These are phyloP conservation scores for Actinomortierella wolfii DNA, from an alignment of 371 early-diverging fungal genomes.

Conservation along the genomic window DNA sequence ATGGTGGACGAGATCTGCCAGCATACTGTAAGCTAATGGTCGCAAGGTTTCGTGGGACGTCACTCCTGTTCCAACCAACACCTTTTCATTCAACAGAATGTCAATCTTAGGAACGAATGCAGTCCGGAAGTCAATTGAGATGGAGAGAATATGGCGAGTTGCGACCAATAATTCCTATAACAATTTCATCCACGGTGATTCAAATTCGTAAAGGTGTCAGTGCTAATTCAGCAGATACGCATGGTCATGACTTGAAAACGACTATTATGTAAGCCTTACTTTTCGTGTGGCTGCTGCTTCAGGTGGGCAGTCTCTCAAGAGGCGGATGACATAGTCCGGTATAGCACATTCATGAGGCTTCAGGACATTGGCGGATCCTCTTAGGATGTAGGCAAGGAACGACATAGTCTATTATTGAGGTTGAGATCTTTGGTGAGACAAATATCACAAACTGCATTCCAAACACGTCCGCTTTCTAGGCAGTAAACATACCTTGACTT, in stretches of 20 bases:
- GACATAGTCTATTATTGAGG: constrained; percentile 78
- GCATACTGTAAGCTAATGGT: constrained; percentile 91
- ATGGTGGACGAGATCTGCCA: constrained; percentile 95
- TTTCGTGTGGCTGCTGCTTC: constrained; percentile 93
- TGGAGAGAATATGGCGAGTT: constrained; percentile 91
- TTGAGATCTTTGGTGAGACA: neutral
- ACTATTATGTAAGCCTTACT: constrained; percentile 39
- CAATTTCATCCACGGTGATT: neutral
- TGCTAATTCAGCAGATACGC: neutral
- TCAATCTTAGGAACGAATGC: constrained; percentile 91
- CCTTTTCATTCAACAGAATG: constrained; percentile 86
- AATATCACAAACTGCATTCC: neutral
- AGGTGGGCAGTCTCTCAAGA: constrained; percentile 92
- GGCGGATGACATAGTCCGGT: constrained; percentile 84
- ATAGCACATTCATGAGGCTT: constrained; percentile 81
- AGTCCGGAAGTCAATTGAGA: constrained; percentile 87
- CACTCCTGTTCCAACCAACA: constrained; percentile 90
- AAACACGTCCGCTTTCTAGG: too few species aligned
- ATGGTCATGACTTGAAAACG: neutral
- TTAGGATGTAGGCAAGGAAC: constrained; percentile 93
- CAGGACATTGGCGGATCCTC: constrained; percentile 73
- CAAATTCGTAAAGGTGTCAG: too few species aligned
- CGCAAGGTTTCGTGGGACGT: constrained; percentile 91
- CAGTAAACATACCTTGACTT: constrained; percentile 89
- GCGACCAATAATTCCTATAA: constrained; percentile 90